Conservation (phyloP, 179 eudicot species). For the Silene coronaria region DNA sequence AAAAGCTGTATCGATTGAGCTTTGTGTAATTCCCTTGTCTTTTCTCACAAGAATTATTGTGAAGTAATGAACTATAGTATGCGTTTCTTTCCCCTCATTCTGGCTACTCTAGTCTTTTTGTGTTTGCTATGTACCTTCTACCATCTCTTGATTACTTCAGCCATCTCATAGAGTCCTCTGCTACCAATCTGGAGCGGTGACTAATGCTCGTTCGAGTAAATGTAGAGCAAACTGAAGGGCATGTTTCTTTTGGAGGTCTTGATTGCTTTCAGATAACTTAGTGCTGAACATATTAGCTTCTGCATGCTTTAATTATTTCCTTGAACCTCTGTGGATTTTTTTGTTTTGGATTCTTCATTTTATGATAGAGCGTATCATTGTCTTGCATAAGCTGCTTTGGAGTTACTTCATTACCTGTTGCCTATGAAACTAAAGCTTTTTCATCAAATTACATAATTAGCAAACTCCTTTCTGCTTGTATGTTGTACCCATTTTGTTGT, state of each 20-base stretch:
- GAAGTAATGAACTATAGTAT: neutral
- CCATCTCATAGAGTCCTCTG: neutral
- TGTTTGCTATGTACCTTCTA: neutral
- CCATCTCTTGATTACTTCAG: neutral
- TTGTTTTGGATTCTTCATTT: neutral
- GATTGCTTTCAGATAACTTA: neutral
- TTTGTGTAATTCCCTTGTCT: neutral
- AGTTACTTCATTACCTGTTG: neutral
- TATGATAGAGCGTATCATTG: neutral
- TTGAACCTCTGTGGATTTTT: neutral
- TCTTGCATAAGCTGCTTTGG: neutral
- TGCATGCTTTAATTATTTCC: neutral
- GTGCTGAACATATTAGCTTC: neutral
- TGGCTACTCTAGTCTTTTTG: neutral
- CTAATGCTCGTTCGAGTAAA: neutral
- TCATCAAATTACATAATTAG: neutral
- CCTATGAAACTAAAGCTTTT: neutral
- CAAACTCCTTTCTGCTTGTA: neutral
- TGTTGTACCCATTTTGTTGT: slow-evolving; percentile 3
- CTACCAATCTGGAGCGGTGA: neutral
- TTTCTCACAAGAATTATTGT: neutral
- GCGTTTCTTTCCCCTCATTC: neutral
- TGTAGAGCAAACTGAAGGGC: neutral
- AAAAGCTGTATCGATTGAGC: neutral
- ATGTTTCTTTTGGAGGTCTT: neutral